Conservation (phyloP, 2,329 filamentous ascomycete genomes). For the Furcasterigmium furcatum region DNA sequence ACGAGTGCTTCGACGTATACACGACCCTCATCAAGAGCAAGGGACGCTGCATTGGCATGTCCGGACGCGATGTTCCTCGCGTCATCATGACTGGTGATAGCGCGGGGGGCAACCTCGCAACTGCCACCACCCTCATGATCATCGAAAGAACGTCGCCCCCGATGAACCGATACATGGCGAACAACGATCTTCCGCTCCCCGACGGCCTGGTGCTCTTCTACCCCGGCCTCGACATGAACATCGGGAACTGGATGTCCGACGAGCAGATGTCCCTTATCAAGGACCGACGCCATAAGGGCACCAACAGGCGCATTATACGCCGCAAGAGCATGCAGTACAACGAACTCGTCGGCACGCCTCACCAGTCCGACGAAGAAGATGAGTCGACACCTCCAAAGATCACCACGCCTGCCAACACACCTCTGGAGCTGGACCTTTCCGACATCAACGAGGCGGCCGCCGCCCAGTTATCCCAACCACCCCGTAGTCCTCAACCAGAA, state of each 20-base stretch:
- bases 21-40: conserved; percentile 30
- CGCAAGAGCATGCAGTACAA: conserved; percentile 89
- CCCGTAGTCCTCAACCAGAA: conserved; percentile 40
- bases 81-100: conserved; percentile 46
- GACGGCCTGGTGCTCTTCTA: conserved; percentile 85
- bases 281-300: conserved; percentile 73
- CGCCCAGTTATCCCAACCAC: not conserved
- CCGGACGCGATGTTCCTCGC: conserved; percentile 30
- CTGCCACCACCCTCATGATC: conserved; percentile 83
- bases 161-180: conserved; percentile 50
- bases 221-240: conserved; percentile 92
- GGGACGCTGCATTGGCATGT: conserved; percentile 40
- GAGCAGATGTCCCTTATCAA: conserved; percentile 95
- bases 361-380: conserved; percentile 73
- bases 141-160: conserved; percentile 64
- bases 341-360: conserved; percentile 77
- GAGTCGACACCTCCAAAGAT: conserved; percentile 35
- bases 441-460: not conserved
- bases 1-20: conserved; percentile 48
- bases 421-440: not conserved
- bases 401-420: not conserved
- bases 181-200: conserved; percentile 65
- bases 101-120: conserved; percentile 44
- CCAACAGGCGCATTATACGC: conserved; percentile 73
- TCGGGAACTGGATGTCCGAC: conserved; percentile 98